Base-by-base conservation (phyloP, 441 rosid species). In the Gossypium gossypioides region DNA sequence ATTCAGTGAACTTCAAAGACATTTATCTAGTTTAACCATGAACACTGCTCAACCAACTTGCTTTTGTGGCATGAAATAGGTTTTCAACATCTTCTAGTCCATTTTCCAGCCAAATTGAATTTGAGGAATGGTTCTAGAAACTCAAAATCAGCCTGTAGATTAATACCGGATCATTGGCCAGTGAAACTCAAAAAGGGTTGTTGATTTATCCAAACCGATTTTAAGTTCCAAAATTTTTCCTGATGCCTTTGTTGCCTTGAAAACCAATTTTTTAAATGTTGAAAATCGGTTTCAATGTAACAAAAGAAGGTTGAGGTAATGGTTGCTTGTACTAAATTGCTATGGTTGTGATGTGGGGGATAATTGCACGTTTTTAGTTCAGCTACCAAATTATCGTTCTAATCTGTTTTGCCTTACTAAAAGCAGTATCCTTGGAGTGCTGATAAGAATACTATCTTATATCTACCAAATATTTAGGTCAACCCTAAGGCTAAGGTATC, bases 401-500 rank as follows among this genome's bases (percentile, higher is more conserved):
- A 52, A 29, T 29, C 44, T 29, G 61, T 29, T 48, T 51, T 27
- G 58, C 34, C 24, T 52, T 52, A 16, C 6, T 32, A 67, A 57
- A 46, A 58, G 34, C 16, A 18, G 2, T 63, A 60, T 71, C 55
- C 64, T 70, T 13, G 8, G 46, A 13, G 18, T 65, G 62, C 54
- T 65, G 70, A 67, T 74, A 25, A 24, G 32, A 68, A 62, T 52
- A 32, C 21, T 22, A 22, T 37, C 56, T 25, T 56, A 54, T 72
- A 44, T 75, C 56, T 70, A 67, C 59, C 71, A 71, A 77, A 74
- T 71, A 70, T 77, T 76, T 81, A 95, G 99, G 91, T 95, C 68
- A 95, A 95, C 76, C 96, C 97, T 51, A 92, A 81, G 76, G 99
- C 99, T 52, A 95, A 95, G 92, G 99, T 92, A 62, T 92, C 97